Conservation (phyloP, 2,329 filamentous ascomycete genomes). For the Cladosporium sp. region DNA sequence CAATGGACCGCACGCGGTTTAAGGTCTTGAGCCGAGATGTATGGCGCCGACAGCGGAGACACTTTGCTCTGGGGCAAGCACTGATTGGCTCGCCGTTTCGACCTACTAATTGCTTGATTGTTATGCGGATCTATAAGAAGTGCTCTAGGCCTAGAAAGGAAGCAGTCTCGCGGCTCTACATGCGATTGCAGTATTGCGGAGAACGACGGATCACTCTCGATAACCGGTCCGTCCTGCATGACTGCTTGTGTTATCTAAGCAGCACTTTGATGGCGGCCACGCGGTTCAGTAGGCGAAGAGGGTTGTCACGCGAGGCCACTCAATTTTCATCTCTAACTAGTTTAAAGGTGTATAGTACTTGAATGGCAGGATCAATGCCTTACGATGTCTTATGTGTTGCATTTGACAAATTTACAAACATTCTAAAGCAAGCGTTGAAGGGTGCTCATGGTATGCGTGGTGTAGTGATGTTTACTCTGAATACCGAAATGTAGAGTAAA, state of each 20-base stretch:
- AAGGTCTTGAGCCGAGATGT: constrained; percentile 6
- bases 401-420: neutral
- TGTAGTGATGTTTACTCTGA: neutral
- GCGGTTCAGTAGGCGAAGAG: neutral
- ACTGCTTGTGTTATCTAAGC: neutral
- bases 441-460: neutral
- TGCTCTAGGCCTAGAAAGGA: neutral
- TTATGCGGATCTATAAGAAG: neutral
- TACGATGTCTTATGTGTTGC: neutral
- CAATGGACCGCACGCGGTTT: constrained; percentile 2
- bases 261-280: neutral
- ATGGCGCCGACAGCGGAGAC: neutral
- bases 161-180: neutral
- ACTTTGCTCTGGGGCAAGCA: neutral
- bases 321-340: neutral
- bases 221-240: neutral
- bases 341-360: neutral
- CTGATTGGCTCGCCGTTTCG: neutral
- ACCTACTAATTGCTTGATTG: neutral
- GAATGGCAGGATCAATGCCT: neutral
- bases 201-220: neutral
- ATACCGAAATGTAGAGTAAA: neutral
- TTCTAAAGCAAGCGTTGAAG: neutral
- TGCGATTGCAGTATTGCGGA: neutral
- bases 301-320: neutral